Conservation (phyloP, 2,329 filamentous ascomycete genomes). For the Scopulariopsis brevicaulis region DNA sequence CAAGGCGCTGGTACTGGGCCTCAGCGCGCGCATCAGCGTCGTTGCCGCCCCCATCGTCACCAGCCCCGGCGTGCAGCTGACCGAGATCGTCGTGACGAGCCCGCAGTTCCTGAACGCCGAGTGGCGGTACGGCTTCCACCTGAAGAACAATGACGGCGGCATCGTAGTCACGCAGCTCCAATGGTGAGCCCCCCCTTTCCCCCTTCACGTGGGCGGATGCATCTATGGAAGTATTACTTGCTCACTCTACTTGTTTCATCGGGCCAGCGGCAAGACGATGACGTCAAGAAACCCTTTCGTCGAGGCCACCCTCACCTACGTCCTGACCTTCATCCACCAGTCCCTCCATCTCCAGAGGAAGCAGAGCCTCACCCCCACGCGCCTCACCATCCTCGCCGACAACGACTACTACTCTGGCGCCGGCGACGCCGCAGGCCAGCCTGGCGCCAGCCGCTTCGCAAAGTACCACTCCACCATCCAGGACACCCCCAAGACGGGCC, state of each 20-base stretch:
- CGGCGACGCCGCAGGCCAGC: slow-evolving; percentile 11
- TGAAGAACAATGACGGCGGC: slow-evolving; percentile 61
- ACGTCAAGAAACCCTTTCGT: slow-evolving; percentile 64
- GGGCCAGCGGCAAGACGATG: slow-evolving; percentile 28
- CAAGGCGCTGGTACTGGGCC: slow-evolving; percentile 61
- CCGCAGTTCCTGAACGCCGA: slow-evolving; percentile 81
- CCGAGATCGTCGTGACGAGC: slow-evolving; percentile 74
- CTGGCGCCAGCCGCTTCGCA: slow-evolving; percentile 46
- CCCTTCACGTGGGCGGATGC: not conserved
- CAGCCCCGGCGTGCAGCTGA: slow-evolving; percentile 50
- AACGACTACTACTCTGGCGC: slow-evolving; percentile 87
- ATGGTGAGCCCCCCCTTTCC: slow-evolving; percentile 41
- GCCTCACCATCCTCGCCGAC: slow-evolving; percentile 82
- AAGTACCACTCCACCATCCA: slow-evolving; percentile 66
- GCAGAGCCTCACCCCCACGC: slow-evolving; percentile 49
- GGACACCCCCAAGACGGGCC: slow-evolving; percentile 85
- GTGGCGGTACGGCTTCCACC: slow-evolving; percentile 78
- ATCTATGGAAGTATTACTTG: not conserved
- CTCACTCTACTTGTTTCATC: not conserved
- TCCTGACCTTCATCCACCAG: slow-evolving; percentile 64
- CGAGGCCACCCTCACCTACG: slow-evolving; percentile 81
- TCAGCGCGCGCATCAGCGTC: slow-evolving; percentile 57
- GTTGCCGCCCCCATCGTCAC: slow-evolving; percentile 45
- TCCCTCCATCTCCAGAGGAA: slow-evolving; percentile 16
- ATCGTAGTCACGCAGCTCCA: slow-evolving; percentile 70